Evolutionary conservation across 768 basidiomycete genomes (phyloP).

Genomic region (Mycena rosella): DNA sequence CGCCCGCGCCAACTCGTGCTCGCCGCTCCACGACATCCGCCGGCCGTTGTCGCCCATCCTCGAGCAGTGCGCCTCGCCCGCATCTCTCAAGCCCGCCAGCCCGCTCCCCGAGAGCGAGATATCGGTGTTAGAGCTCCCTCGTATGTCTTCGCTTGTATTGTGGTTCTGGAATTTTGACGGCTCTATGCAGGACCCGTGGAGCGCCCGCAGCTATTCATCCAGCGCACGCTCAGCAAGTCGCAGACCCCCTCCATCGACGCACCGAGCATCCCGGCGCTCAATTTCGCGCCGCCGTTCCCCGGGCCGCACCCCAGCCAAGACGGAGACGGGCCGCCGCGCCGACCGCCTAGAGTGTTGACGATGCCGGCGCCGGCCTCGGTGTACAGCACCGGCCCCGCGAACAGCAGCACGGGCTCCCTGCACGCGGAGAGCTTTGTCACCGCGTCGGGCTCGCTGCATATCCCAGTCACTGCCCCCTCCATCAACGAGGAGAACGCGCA

Average conservation of each 20-base stretch:
- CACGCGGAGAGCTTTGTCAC: constrained; percentile 38
- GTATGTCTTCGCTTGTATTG: background rate
- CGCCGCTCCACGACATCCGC: constrained; percentile 25
- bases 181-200: constrained; percentile 3
- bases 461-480: background rate
- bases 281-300: constrained; percentile 26
- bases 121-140: constrained; percentile 23
- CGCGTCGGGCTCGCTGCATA: constrained; percentile 26
- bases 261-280: constrained; percentile 29
- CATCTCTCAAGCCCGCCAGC: constrained; percentile 25
- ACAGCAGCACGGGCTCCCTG: constrained; percentile 32
- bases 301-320: constrained; percentile 34
- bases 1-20: constrained; percentile 25
- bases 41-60: constrained; percentile 36
- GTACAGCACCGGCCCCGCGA: constrained; percentile 5
- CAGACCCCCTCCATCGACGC: background rate
- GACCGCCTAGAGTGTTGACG: constrained; percentile 24
- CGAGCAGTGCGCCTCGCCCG: constrained; percentile 29
- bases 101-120: constrained; percentile 23
- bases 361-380: constrained; percentile 7
- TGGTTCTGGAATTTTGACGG: background rate
- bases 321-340: constrained; percentile 29
- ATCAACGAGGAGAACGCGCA: background rate
- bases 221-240: constrained; percentile 4
- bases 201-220: constrained; percentile 5